Conservation (phyloP, 352 stramenopile species). For the Phytophthora multivora region DNA sequence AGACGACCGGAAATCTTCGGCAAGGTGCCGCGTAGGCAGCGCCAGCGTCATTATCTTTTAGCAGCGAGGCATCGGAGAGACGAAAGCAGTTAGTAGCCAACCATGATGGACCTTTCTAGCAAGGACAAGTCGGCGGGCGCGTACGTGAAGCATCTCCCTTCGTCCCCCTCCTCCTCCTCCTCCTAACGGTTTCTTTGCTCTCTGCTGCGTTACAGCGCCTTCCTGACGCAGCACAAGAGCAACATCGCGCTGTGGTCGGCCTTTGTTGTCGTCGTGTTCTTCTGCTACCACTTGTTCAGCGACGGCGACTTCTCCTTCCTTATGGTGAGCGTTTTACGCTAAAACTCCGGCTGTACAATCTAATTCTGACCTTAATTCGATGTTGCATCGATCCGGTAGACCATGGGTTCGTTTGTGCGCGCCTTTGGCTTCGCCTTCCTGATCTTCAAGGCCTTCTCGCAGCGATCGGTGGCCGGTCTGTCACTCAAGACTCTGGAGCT, state of each 20-base stretch:
- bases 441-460: constrained; percentile 95
- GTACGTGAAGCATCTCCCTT: constrained; percentile 30
- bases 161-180: neutral
- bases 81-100: constrained; percentile 1
- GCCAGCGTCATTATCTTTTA: constrained; percentile 27
- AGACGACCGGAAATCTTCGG: constrained; percentile 35
- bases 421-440: constrained; percentile 93
- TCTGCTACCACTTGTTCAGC: constrained; percentile 97
- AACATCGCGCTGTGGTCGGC: constrained; percentile 97
- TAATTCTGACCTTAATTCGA: constrained; percentile 8
- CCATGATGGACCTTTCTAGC: constrained; percentile 53
- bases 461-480: constrained; percentile 90
- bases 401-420: constrained; percentile 89
- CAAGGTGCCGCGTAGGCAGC: constrained; percentile 24
- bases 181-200: neutral
- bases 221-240: constrained; percentile 90
- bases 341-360: neutral
- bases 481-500: constrained; percentile 98
- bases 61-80: neutral
- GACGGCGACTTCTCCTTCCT: constrained; percentile 99
- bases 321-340: constrained; percentile 72
- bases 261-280: constrained; percentile 94
- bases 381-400: constrained; percentile 44
- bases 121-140: constrained; percentile 62
- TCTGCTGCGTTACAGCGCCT: constrained; percentile 39